These are phyloP conservation scores for Metarhizium humberi DNA, from an alignment of 2,329 filamentous ascomycete genomes.

Conservation along the genomic window DNA sequence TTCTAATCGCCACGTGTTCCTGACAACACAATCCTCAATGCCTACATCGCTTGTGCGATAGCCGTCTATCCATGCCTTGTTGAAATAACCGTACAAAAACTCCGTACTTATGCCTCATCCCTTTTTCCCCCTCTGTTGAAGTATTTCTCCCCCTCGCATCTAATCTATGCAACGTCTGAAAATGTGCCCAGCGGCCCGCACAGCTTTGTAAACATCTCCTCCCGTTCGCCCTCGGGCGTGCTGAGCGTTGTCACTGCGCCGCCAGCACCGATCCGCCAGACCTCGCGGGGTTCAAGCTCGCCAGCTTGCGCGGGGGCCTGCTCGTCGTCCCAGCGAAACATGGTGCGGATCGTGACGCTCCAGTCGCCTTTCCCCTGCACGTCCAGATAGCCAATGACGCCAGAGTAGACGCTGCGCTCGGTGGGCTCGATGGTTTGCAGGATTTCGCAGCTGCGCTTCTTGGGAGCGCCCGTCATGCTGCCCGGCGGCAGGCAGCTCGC, in stretches of 20 bases:
- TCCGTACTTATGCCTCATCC: not conserved
- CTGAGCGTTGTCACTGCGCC: constrained; percentile 84
- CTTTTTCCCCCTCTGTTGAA: not conserved
- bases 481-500: constrained; percentile 75
- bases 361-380: constrained; percentile 79
- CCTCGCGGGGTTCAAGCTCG: constrained; percentile 33
- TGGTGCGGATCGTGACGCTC: constrained; percentile 80
- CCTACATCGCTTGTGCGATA: no score
- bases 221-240: constrained; percentile 68
- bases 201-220: constrained; percentile 81
- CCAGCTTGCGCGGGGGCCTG: constrained; percentile 17
- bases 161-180: constrained; percentile 19
- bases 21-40: no score
- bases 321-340: constrained; percentile 65
- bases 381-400: constrained; percentile 84
- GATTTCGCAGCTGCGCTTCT: constrained; percentile 84
- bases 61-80: not conserved
- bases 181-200: constrained; percentile 47
- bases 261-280: constrained; percentile 81
- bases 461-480: constrained; percentile 94
- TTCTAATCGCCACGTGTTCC: not conserved
- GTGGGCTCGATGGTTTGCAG: constrained; percentile 57
- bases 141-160: not conserved
- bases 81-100: not conserved
- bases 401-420: constrained; percentile 72